Base-by-base conservation (phyloP, 2,329 filamentous ascomycete genomes). In the Lecanosticta acicola region DNA sequence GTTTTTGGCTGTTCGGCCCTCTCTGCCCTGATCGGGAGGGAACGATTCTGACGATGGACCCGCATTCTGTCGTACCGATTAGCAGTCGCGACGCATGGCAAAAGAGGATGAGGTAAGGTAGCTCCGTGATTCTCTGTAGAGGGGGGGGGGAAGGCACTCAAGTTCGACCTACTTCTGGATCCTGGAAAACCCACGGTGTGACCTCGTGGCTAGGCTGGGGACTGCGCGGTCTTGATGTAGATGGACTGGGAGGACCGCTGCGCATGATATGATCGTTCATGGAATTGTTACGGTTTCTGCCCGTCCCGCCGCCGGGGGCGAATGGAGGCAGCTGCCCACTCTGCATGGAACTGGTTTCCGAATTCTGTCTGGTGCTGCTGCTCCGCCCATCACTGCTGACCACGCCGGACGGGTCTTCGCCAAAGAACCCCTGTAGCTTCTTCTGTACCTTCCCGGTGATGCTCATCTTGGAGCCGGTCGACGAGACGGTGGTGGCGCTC, bases 171-270 rank as follows among this genome's bases (percentile, higher is more conserved):
- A 63, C 62, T 54, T 59, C 52, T 19, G 54, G 40, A 54, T 66
- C 61, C 68, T 97, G 93, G 64, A 93, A 97, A 51, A 94, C 77
- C 77, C 95, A 98, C n/a, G 93, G 93, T 32, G 94, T 93, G 47
- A 98, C 89, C 68, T 97, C 91, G 61, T 87, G 93, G 34, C 59
- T 62, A n/a, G 63, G 62, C 14, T 39, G 51, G 24, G 90, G 89
- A n/a, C 87, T 94, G 58, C 85, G 79, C 39, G 90, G 87, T 56
- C 87, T 78, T 20, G 85, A 89, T 24, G 80, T 81, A 42, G 79
- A 78, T 33, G 88, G 88, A 43, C 90, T 94, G 37, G 76, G 77
- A 53, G 90, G 68, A 34, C 71, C 61, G 41, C 68, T 67, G 49
- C 69, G 84, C 40, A 62, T 56, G 39, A 68, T 59, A 50, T 83